These are phyloP conservation scores for Plasmodium knowlesi DNA, from an alignment of 169 alveolate genomes.

Conservation along the genomic window DNA sequence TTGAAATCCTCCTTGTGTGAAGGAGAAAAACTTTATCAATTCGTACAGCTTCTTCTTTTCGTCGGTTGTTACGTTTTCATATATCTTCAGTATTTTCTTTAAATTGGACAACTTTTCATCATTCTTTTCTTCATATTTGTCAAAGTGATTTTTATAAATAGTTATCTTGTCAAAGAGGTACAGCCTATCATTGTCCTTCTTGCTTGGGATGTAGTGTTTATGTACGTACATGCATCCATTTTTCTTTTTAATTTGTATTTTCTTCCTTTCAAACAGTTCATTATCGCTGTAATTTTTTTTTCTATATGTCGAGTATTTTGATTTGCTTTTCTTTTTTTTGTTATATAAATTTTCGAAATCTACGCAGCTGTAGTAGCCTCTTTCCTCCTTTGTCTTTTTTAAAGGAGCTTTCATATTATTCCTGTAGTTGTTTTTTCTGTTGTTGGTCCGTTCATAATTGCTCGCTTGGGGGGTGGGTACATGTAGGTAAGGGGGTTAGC, in stretches of 20 bases:
- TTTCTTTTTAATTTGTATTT: conserved; percentile 17
- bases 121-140: conserved; percentile 22
- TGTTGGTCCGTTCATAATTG: neutral
- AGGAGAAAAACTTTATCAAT: conserved; percentile 62
- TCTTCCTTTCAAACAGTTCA: conserved; percentile 43
- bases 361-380: conserved; percentile 65
- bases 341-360: conserved; percentile 66
- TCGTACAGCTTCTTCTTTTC: conserved; percentile 58
- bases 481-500: neutral
- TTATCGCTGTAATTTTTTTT: conserved; percentile 53
- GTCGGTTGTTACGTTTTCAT: conserved; percentile 56
- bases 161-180: conserved; percentile 32
- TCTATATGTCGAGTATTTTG: conserved; percentile 43
- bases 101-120: conserved; percentile 35
- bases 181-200: conserved; percentile 5
- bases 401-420: conserved; percentile 52
- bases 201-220: conserved; percentile 16
- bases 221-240: conserved; percentile 35
- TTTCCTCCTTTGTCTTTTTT: conserved; percentile 52
- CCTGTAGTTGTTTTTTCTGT: neutral
- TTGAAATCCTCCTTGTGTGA: conserved; percentile 72
- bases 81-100: conserved; percentile 64
- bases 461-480: too few species aligned
- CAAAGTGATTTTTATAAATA: conserved; percentile 61
- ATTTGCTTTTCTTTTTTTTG: conserved; percentile 63